Percentiles rank a stretch among this genome's conserved stretches.
These are phyloP conservation scores for Lophium mytilinum DNA, from an alignment of 495 filamentous ascomycete species.

Conservation along the genomic window DNA sequence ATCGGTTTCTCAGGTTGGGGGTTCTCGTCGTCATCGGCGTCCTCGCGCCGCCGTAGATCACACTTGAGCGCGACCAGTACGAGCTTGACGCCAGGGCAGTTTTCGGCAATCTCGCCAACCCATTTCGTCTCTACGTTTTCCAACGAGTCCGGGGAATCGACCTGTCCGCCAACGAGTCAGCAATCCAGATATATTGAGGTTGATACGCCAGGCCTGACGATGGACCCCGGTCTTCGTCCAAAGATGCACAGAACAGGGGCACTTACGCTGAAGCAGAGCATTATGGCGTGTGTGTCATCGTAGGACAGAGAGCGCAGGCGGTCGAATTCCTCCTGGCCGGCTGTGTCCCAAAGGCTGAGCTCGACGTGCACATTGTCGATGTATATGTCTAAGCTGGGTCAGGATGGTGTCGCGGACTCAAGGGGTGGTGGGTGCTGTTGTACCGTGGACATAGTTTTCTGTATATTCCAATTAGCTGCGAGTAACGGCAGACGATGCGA, in stretches of 20 bases:
- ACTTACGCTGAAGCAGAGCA: slow-evolving; percentile 88
- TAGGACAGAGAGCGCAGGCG: slow-evolving; percentile 90
- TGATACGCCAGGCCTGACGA: no score
- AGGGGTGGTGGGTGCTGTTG: neutral
- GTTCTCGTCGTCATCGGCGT: slow-evolving; percentile 49
- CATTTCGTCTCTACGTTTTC: slow-evolving; percentile 98
- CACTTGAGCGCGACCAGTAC: slow-evolving; percentile 97
- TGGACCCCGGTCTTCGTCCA: no score
- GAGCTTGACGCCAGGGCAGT: slow-evolving; percentile 87
- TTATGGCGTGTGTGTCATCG: slow-evolving; percentile 95
- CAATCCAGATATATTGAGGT: no score
- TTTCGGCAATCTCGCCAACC: slow-evolving; percentile 95
- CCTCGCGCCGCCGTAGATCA: slow-evolving; percentile 70
- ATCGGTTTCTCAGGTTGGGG: slow-evolving; percentile 52
- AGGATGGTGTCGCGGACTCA: neutral
- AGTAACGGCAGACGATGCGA: neutral
- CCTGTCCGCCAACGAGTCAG: slow-evolving; percentile 33
- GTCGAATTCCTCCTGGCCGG: slow-evolving; percentile 98
- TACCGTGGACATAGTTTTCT: slow-evolving; percentile 99
- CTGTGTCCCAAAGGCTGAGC: slow-evolving; percentile 95
- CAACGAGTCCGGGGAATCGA: slow-evolving; percentile 90
- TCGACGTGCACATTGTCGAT: slow-evolving; percentile 96
- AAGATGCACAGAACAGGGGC: no score
- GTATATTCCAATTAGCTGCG: slow-evolving; percentile 10
- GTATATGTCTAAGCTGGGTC: slow-evolving; percentile 66